Base-by-base conservation (phyloP, 2,329 filamentous ascomycete species). In the Talaromyces atroroseus region DNA sequence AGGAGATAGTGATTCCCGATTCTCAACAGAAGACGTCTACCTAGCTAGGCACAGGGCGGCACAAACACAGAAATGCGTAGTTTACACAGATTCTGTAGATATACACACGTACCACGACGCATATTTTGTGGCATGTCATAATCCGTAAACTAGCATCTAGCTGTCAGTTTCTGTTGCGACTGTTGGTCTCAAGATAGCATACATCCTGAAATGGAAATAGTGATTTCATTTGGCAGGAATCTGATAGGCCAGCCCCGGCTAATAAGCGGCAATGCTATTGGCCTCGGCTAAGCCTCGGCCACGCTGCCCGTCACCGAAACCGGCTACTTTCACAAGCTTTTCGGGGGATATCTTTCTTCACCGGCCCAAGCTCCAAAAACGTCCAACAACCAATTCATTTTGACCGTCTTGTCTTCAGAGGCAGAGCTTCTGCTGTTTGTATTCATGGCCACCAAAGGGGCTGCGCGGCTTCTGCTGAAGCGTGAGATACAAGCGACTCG, bases 401-500 rank as follows among this genome's bases (percentile, higher is more conserved):
- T 23, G n/a, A 29, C 38, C n/a, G 11, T 49, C 46, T 20, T 36
- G 5, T 20, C 11, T 10, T 24, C 24, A 16, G 2, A 14, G 36
- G 16, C 16, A 40, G n/a, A 21, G 20, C n/a, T 44, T 51, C 38
- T 54, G 53, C 52, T 49, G 5, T 46, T 26, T 26, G 24, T 10
- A 26, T 7, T 5, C 34, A 76, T 76, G 74, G 72, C 72, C 59
- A 75, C 73, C 32, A 75, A 71, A 68, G 62, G 66, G 58, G 66
- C 69, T 46, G 64, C 71, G 42, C 59, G 73, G 62, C 73, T 73
- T 69, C 68, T 76, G 51, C 53, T 76, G 68, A 73, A 73, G 67
- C 70, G 72, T 42, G 69, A 74, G 59, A 58, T 72, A 49, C 70
- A 67, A 49, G 63, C 65, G 52, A 57, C 66, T 21, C 64, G 64